Percentiles rank a stretch among this genome's conserved stretches.
These are phyloP conservation scores for Zasmidium citrigriseum DNA, from an alignment of 2,329 filamentous ascomycete genomes.

Conservation along the genomic window DNA sequence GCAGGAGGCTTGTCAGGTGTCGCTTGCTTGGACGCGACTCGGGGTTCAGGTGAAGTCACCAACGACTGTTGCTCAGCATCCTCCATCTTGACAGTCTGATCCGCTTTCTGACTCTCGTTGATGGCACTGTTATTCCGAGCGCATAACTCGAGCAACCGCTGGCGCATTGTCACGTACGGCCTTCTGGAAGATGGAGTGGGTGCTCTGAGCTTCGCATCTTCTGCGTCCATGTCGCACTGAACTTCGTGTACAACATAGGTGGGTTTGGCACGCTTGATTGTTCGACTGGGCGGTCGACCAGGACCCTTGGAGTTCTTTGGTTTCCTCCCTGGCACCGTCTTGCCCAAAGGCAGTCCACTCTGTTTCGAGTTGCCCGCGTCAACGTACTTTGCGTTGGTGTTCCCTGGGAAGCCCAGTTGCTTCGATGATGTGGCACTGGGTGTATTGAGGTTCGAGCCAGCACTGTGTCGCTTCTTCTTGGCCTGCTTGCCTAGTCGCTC, in stretches of 20 bases:
- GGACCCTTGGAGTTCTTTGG: constrained; percentile 22
- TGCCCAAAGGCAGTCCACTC: constrained; percentile 20
- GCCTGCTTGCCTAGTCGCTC: constrained; percentile 51
- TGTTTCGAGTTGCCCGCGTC: constrained; percentile 32
- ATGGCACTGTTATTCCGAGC: constrained; percentile 31
- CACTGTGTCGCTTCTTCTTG: constrained; percentile 59
- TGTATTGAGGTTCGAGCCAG: constrained; percentile 56
- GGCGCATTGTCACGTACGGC: constrained; percentile 31
- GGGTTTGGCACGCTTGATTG: constrained; percentile 12
- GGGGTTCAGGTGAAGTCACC: constrained; percentile 5
- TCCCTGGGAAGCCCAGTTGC: constrained; percentile 36
- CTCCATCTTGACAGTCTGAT: constrained; percentile 19
- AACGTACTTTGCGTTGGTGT: constrained; percentile 29
- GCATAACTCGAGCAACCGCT: constrained; percentile 36
- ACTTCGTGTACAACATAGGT: constrained; percentile 30
- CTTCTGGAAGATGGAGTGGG: constrained; percentile 22
- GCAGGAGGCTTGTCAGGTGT: constrained; percentile 1
- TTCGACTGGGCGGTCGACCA: constrained; percentile 7
- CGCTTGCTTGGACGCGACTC: constrained; percentile 3
- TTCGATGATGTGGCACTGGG: constrained; percentile 48
- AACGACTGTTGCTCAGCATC: constrained; percentile 12
- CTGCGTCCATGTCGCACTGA: constrained; percentile 39
- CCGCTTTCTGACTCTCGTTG: background rate
- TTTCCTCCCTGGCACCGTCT: constrained; percentile 22
- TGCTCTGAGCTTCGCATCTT: constrained; percentile 24